Evolutionary conservation across 2,329 filamentous ascomycete species (phyloP), one percentile per base, ranked within the genome.

Genomic region (Talaromyces verruculosus): DNA sequence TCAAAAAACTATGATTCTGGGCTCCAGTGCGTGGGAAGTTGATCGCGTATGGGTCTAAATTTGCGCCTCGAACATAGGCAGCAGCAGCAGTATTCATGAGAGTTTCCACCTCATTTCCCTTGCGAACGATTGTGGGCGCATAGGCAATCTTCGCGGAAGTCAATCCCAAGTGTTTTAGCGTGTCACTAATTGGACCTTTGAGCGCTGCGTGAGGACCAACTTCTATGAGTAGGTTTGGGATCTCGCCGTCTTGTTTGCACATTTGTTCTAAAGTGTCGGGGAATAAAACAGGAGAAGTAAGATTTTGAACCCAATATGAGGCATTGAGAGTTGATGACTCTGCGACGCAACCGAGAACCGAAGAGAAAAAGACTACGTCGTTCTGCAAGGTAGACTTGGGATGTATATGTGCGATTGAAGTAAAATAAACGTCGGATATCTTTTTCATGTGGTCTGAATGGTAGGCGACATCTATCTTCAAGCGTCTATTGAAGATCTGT

Each of bases 361-460:
- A 73, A 1, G 72, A 73, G 17, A 59, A 45, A 33, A 66, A 64
- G 1, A 25, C 19, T 28, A 59, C 53, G 22, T 47, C 8, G n/a
- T 11, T 17, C 15, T 25, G 41, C 35, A n/a, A 7, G n/a, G 11
- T 62, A 17, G 25, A 8, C 4, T 58, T 47, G 13, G 49, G 19
- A 6, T 58, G 19, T 19, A 62, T 62, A 33, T 60, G 51, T 37
- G 53, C 17, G n/a, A 66, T 66, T 1, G 65, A 58, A 33, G 22
- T 41, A 1, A 67, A 41, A 59, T 81, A 80, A 1, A 70, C 68
- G 3, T 65, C 69, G 3, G 73, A 71, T 57, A 76, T 76, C 5
- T 69, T 63, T 30, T 73, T 17, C 79, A 82, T 79, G 47, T 81
- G 78, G 15, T 73, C 37, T 10, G 75, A 77, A 65, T 77, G 73